Evolutionary conservation across 2,329 filamentous ascomycete genomes (phyloP), one percentile per base, ranked within the genome.

Genomic region (Arthrinium phaeospermum): DNA sequence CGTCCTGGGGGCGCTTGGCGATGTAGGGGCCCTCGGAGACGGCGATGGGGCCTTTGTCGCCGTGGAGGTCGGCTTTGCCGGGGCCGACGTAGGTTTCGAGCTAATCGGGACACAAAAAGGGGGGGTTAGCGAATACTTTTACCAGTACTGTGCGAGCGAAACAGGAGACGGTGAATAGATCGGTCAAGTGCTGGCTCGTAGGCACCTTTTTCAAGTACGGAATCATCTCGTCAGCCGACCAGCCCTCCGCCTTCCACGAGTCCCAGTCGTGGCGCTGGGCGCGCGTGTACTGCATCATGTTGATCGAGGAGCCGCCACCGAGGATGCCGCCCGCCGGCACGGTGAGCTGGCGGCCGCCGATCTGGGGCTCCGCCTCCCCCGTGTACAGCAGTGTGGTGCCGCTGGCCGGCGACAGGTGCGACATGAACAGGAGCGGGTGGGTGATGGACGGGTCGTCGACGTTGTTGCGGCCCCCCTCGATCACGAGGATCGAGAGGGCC

Each of bases 161-260:
- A n/a, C n/a, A n/a, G n/a, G n/a, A n/a, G n/a, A n/a, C n/a, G n/a
- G n/a, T n/a, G n/a, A n/a, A n/a, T n/a, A 24, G n/a, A 22, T 22
- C 45, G 5, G 4, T 2, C 45, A 6, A 7, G 45, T 46, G 45
- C n/a, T 0, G 6, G 16, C 6, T 70, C n/a, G n/a, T n/a, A n/a
- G n/a, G n/a, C n/a, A 79, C 79, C 81, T 89, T 90, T 51, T 85
- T 89, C 72, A 89, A 78, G 72, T 87, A 85, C 0, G 88, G 87
- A 13, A 86, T 75, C 79, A 91, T 30, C 24, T 80, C 79, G 16
- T 80, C 78, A 3, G 78, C 72, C 6, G 75, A 74, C 80, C 80
- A 77, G 45, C 79, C 77, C 8, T 78, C 71, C 13, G 75, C 79
- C 12, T 78, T 75, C 78, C 79, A 81, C 0, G 78, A 73, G 46